These are phyloP conservation scores for Erodium maritimum DNA, from an alignment of 345 rosid species.

Conservation along the genomic window DNA sequence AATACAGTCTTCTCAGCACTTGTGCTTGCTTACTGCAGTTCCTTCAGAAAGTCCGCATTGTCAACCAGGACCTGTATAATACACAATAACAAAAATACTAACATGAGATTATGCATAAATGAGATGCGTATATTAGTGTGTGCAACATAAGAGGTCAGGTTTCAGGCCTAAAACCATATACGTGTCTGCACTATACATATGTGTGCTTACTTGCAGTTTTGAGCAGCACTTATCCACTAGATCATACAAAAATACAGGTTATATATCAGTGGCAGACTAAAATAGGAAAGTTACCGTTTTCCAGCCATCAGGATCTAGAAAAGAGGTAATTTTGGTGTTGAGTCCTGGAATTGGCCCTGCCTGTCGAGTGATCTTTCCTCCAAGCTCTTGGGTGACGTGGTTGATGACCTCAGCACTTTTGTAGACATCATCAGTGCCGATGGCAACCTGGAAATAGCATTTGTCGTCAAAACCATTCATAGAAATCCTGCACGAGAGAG, in stretches of 20 bases:
- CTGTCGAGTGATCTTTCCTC: conserved; percentile 82
- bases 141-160: too few relatives aligned
- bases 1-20: too few relatives aligned
- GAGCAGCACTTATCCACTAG: background rate
- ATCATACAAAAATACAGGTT: background rate
- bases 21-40: conserved; percentile 27
- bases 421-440: conserved; percentile 88
- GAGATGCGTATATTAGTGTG: too few relatives aligned
- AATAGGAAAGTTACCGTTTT: conserved; percentile 49
- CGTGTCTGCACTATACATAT: too few relatives aligned
- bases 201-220: background rate
- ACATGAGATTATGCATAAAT: background rate
- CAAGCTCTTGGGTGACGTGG: conserved; percentile 60
- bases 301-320: conserved; percentile 96
- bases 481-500: too few relatives aligned
- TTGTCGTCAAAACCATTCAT: conserved; percentile 2
- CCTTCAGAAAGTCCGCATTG: conserved; percentile 85
- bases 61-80: conserved; percentile 70
- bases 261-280: background rate
- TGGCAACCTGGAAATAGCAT: conserved; percentile 36
- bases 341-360: conserved; percentile 86
- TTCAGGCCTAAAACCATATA: too few relatives aligned
- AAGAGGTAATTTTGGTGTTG: conserved; percentile 73
- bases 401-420: conserved; percentile 82
- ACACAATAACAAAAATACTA: conserved; percentile 1